Evolutionary conservation across 202 grass and related monocot species (phyloP), one percentile per base, ranked within the genome.

Genomic region (Digitaria exilis): DNA sequence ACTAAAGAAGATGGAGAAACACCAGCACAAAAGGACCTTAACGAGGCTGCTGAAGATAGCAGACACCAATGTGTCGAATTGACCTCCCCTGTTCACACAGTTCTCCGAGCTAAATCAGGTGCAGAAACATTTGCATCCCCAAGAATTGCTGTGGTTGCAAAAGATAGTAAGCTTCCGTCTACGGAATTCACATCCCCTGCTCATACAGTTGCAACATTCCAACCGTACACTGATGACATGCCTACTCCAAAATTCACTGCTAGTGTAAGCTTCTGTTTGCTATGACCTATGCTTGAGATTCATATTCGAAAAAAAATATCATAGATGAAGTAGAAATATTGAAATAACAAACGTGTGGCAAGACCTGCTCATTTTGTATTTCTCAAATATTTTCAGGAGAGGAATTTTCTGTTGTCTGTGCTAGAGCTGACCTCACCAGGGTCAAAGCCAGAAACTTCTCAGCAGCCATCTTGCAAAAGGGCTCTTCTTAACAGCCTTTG

Each of bases 401-500:
- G 78, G 59, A 89, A 82, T 79, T 99, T 96, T 86, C 86, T 96
- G 64, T 63, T 92, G 76, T 92, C 89, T 31, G 65, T 96, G 28
- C 71, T 99, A 81, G 96, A 78, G 48, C 54, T 96, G 81, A 80
- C 91, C 49, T 96, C 93, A 61, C 91, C 93, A 22, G 89, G 51
- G 46, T 71, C 79, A 45, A 92, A 58, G 74, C 70, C 79, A 55
- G 84, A 90, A 13, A 68, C 84, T 77, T 88, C 92, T 85, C 86
- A 94, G 76, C 89, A 92, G 65, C 93, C 93, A 65, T 88, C 93
- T 69, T 99, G 93, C 89, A 96, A 96, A 92, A 96, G 91, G 88
- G 89, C 84, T 89, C 97, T 99, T 87, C 86, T 93, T 82, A 92
- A 91, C 87, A 95, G 82, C 87, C 91, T 96, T 69, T 90, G 78